Conservation (phyloP, 331 rosid species). For the Pyrus hybrid region DNA sequence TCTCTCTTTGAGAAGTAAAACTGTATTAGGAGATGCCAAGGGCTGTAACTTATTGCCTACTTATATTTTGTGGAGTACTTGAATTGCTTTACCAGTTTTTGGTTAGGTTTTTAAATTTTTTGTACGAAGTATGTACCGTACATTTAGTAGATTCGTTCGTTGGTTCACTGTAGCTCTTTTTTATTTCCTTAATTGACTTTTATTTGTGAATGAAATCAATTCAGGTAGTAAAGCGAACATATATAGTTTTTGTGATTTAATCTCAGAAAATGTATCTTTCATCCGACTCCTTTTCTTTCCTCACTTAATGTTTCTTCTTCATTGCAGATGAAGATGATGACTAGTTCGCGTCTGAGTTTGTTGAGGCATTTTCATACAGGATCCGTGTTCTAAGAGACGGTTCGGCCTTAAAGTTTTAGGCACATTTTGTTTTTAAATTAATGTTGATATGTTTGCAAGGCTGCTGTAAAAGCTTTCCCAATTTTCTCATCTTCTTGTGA, state of each 20-base stretch:
- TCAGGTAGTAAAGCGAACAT: neutral
- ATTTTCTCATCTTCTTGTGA: conserved; percentile 14
- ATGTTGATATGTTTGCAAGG: conserved; percentile 22
- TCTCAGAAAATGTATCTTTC: neutral
- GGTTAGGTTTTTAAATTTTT: too few relatives aligned
- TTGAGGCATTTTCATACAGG: conserved; percentile 16
- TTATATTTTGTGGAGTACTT: neutral
- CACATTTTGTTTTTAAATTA: conserved; percentile 13
- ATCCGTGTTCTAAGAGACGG: conserved; percentile 11
- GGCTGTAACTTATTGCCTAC: neutral
- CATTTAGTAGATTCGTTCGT: too few relatives aligned
- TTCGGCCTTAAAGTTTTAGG: conserved; percentile 13
- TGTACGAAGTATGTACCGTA: too few relatives aligned
- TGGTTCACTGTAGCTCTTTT: too few relatives aligned
- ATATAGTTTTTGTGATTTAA: neutral
- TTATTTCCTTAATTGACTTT: too few relatives aligned
- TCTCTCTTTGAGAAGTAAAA: neutral
- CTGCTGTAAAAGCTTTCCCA: conserved; percentile 6
- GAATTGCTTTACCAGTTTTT: neutral
- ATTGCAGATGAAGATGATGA: conserved; percentile 57
- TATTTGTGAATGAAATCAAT: neutral
- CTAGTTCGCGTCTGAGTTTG: conserved; percentile 18
- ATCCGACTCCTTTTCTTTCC: neutral
- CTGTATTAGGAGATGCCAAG: neutral
- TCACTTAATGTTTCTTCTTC: neutral